Base-by-base conservation (phyloP, 768 basidiomycete genomes). In the Kwoniella botswanensis region DNA sequence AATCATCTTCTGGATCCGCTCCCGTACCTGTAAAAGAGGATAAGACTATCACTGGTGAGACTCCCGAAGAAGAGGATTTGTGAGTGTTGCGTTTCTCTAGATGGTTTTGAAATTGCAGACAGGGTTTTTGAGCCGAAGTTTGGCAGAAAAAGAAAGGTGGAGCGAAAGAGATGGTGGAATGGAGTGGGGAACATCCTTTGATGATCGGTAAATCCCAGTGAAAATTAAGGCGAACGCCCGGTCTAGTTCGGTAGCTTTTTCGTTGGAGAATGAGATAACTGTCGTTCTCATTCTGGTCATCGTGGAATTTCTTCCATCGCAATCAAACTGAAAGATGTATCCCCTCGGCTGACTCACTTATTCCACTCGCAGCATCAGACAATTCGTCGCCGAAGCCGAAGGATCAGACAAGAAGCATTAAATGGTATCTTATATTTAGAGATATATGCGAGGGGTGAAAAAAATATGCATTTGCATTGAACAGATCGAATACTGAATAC, bases 371-470 rank as follows among this genome's bases (percentile, higher is more conserved):
- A 82, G 81, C 74, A 83, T 83, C 78, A 74, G 76, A 55, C 78
- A 83, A 72, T 83, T 82, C 75, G 81, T 83, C 26, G 79, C 78
- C 46, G 82, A 82, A 53, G 81, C 81, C 21, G 82, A 83, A 74
- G 80, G 79, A 74, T 76, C 77, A 21, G 79, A 73, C 44, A 77
- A 77, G 67, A 62, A 41, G 54, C 68, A 69, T 35, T 69, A 69
- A 56, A 53, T 46, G 18, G 10, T 12, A 41, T 15, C 13, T 7
- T n/a, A 65, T 53, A 22, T 18, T 13, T 17, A 24, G 24, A 56
- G 54, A 65, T 17, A n/a, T 42, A 56, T 29, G 41, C 57, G 65
- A 67, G 57, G 44, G 57, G 65, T 67, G 65, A 46, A 58, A 62
- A 35, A 57, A 22, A 58, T 44, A 70, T 70, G 68, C 68, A 70